Conservation (phyloP, 2,329 filamentous ascomycete species). For the Curvularia eragrostidis region DNA sequence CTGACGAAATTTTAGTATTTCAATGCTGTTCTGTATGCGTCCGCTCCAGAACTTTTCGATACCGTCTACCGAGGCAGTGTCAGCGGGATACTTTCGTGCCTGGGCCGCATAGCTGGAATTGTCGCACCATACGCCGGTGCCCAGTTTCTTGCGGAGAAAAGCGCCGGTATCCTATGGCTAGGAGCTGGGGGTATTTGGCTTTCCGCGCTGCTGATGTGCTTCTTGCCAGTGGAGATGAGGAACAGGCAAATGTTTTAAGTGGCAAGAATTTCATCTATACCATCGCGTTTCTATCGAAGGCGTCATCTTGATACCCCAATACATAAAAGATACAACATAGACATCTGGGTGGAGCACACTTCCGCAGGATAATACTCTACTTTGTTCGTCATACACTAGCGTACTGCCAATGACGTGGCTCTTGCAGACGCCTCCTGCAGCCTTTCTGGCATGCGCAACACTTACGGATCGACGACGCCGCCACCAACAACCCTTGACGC, state of each 20-base stretch:
- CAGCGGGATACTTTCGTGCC: constrained; percentile 39
- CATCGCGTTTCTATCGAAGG: neutral
- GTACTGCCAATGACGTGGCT: neutral
- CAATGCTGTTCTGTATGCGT: constrained; percentile 41
- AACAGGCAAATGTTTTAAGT: constrained; percentile 40
- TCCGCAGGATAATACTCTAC: neutral
- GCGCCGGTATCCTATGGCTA: constrained; percentile 39
- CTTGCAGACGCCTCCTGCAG: neutral
- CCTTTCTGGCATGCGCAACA: neutral
- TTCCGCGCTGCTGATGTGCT: constrained; percentile 37
- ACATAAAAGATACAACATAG: constrained; percentile 9
- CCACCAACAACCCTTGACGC: neutral
- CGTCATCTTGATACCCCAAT: neutral
- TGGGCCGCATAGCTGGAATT: constrained; percentile 39
- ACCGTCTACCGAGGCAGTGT: constrained; percentile 40
- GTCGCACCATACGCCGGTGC: constrained; percentile 40
- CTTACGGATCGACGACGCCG: neutral
- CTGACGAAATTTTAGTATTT: constrained; percentile 28
- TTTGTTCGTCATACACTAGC: neutral
- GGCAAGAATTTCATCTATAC: neutral
- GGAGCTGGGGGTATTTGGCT: constrained; percentile 42
- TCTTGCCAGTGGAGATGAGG: constrained; percentile 41
- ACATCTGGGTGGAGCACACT: too few relatives aligned
- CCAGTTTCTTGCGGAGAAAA: constrained; percentile 27
- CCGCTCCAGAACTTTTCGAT: constrained; percentile 40